phyloP scores from a whole-genome alignment of 192 early-diverging fungal species.

The Tieghemiomyces parasiticus region DNA sequence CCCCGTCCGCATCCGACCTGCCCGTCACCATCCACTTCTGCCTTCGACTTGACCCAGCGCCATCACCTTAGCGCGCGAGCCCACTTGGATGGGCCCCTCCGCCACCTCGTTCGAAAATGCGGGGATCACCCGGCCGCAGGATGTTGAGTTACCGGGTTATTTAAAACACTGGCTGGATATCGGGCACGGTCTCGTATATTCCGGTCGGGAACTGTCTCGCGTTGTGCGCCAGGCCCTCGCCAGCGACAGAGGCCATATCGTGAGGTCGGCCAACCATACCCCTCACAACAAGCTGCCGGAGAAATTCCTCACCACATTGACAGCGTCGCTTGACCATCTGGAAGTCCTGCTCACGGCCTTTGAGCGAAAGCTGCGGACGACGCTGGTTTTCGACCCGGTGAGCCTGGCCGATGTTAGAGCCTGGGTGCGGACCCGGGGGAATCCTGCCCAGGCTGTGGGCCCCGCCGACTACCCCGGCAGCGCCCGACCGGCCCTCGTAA shows the following conservation, averaged over 20 bases:
- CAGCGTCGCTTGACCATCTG: background rate
- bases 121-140: background rate
- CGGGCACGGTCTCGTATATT: background rate
- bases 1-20: too few relatives aligned
- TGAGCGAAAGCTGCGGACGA: background rate
- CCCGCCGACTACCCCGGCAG: too few relatives aligned
- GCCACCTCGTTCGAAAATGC: too few relatives aligned
- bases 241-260: too few relatives aligned
- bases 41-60: too few relatives aligned
- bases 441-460: background rate
- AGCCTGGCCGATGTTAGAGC: background rate
- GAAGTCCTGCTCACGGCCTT: background rate
- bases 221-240: background rate
- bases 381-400: background rate
- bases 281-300: background rate
- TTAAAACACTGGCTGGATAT: background rate
- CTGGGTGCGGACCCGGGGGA: background rate
- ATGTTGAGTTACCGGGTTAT: background rate
- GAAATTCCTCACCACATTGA: background rate
- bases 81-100: too few relatives aligned
- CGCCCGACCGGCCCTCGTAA: too few relatives aligned
- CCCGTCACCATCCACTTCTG: too few relatives aligned
- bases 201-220: background rate
- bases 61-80: too few relatives aligned
- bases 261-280: too few relatives aligned